phyloP scores from a whole-genome alignment of 768 basidiomycete genomes.

The Sarcomyxa edulis region DNA sequence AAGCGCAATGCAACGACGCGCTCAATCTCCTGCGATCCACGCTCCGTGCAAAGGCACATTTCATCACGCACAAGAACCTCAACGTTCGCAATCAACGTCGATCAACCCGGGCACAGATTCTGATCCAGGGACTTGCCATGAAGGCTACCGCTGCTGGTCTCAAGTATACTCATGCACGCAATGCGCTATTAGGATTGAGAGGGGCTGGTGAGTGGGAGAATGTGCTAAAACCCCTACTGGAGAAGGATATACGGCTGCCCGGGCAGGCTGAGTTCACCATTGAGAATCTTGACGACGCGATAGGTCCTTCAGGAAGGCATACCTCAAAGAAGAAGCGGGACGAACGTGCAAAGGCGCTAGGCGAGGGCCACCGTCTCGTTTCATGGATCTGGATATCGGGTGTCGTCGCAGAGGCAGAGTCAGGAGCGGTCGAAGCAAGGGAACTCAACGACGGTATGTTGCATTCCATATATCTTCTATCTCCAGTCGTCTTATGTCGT shows the following conservation, averaged over 20 bases:
- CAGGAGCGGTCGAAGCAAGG: not conserved
- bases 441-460: slow-evolving; percentile 4
- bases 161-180: slow-evolving; percentile 13
- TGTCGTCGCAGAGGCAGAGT: not conserved
- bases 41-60: slow-evolving; percentile 13
- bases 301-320: not conserved
- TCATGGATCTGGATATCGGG: slow-evolving; percentile 9
- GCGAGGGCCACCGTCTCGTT: slow-evolving; percentile 3
- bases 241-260: slow-evolving; percentile 11
- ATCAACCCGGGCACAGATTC: slow-evolving; percentile 13
- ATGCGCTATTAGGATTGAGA: slow-evolving; percentile 8
- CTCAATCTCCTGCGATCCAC: slow-evolving; percentile 13
- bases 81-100: slow-evolving; percentile 17
- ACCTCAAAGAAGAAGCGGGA: slow-evolving; percentile 1
- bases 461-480: not conserved
- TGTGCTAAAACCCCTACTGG: slow-evolving; percentile 5
- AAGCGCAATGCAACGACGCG: slow-evolving; percentile 15
- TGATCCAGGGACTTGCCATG: slow-evolving; percentile 14
- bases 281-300: slow-evolving; percentile 1
- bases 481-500: not conserved
- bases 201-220: slow-evolving; percentile 13
- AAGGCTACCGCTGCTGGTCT: slow-evolving; percentile 1
- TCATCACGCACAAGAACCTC: slow-evolving; percentile 15
- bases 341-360: no score
- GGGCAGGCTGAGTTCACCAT: not conserved